phyloP scores from a whole-genome alignment of 1,284 basidiomycete genomes.

The Malassezia japonica region DNA sequence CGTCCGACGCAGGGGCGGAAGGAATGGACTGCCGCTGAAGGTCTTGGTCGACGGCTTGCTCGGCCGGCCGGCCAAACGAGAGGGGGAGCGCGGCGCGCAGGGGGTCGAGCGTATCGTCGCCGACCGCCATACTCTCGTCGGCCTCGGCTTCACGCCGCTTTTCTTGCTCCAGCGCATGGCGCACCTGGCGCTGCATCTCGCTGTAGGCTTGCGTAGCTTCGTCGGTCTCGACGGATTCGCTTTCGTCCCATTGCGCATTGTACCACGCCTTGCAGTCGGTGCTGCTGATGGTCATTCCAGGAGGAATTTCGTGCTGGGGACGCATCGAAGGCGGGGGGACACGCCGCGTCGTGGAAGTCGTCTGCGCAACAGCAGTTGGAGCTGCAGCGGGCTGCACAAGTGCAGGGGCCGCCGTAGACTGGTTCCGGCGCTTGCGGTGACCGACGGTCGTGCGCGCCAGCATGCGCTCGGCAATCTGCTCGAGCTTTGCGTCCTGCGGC shows the following conservation, averaged over 20 bases:
- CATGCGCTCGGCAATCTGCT: slow-evolving; percentile 14
- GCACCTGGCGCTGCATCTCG: slow-evolving; percentile 13
- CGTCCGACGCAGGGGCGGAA: not conserved
- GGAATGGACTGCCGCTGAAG: not conserved
- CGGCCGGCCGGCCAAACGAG: slow-evolving; percentile 6
- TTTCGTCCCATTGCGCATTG: slow-evolving; percentile 5
- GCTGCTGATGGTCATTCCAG: slow-evolving; percentile 7
- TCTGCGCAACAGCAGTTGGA: too few relatives aligned
- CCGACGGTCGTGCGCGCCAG: slow-evolving; percentile 14
- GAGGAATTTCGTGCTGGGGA: slow-evolving; percentile 5
- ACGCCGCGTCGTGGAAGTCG: not conserved
- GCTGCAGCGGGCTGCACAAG: too few relatives aligned
- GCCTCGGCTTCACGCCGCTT: slow-evolving; percentile 8
- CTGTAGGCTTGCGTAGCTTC: slow-evolving; percentile 5
- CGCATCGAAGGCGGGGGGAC: slow-evolving; percentile 13
- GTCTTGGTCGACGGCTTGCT: not conserved
- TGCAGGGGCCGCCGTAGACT: not conserved
- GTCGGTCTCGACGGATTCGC: not conserved
- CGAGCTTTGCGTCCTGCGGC: not conserved
- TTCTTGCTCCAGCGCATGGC: slow-evolving; percentile 1
- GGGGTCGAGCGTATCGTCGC: not conserved
- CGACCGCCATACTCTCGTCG: not conserved
- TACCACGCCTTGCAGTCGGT: slow-evolving; percentile 17
- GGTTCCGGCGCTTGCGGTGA: slow-evolving; percentile 6
- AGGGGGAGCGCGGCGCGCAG: slow-evolving; percentile 12